Conservation (phyloP, 768 basidiomycete species). For the Russula earlei region DNA sequence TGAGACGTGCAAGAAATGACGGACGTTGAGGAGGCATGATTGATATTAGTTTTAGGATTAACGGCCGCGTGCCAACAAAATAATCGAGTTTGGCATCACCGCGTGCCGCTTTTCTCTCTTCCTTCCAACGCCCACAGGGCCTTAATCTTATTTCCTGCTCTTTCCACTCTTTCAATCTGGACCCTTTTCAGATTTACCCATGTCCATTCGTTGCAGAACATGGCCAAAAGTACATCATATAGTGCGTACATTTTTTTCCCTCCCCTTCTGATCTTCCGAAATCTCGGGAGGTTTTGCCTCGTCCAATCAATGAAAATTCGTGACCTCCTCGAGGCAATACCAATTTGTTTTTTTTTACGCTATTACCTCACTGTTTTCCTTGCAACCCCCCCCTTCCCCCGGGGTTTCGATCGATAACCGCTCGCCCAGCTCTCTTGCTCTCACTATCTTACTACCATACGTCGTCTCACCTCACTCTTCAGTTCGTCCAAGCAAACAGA, state of each 20-base stretch:
- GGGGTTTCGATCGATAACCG: constrained; percentile 9
- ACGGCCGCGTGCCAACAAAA: constrained; percentile 10
- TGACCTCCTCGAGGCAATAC: constrained; percentile 16
- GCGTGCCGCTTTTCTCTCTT: neutral
- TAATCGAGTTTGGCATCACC: neutral
- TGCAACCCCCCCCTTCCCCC: constrained; percentile 12
- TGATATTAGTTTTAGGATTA: constrained; percentile 15
- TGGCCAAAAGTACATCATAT: constrained; percentile 32
- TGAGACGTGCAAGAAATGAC: constrained; percentile 4
- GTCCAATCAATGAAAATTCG: constrained; percentile 5
- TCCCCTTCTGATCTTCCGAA: constrained; percentile 17
- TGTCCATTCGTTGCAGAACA: constrained; percentile 34
- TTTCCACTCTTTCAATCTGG: constrained; percentile 32
- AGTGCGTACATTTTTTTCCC: constrained; percentile 27
- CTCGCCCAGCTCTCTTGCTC: neutral
- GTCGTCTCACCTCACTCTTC: constrained; percentile 15
- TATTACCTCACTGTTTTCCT: constrained; percentile 13
- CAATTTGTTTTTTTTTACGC: constrained; percentile 16
- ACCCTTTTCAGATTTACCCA: constrained; percentile 30
- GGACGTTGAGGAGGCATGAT: constrained; percentile 18
- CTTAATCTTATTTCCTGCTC: constrained; percentile 1
- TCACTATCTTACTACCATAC: neutral
- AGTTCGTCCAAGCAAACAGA: constrained; percentile 41
- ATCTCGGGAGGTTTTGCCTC: constrained; percentile 19
- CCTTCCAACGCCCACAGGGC: constrained; percentile 16